Evolutionary conservation across 108 stramenopile species (phyloP).

Genomic region (Seminavis robusta): DNA sequence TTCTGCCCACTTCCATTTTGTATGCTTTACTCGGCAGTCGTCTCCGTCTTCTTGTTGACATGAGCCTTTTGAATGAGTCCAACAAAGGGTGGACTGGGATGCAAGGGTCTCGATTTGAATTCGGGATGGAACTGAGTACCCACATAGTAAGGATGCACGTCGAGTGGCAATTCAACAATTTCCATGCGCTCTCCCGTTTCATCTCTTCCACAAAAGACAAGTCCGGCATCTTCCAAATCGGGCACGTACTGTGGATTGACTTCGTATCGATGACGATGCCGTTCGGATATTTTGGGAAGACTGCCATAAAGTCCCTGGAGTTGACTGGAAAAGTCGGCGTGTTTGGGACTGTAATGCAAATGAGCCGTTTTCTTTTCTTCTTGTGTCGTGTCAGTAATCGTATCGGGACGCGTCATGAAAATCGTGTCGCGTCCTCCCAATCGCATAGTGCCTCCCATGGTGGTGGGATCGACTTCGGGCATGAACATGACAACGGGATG

Average conservation of each 20-base stretch:
- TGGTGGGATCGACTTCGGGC: constrained; percentile 96
- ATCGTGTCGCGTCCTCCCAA: constrained; percentile 91
- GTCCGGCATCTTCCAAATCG: constrained; percentile 83
- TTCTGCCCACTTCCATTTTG: too few relatives aligned
- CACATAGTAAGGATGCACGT: constrained; percentile 93
- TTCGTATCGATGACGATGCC: constrained; percentile 99
- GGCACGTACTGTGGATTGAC: constrained; percentile 97
- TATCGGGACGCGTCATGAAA: too few relatives aligned
- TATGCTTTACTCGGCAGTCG: too few relatives aligned
- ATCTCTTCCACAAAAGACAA: constrained; percentile 94
- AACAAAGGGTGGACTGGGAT: constrained; percentile 95
- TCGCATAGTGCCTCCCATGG: constrained; percentile 99
- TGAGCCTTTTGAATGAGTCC: too few relatives aligned
- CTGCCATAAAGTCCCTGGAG: constrained; percentile 84
- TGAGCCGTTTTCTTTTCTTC: too few relatives aligned
- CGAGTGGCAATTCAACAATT: constrained; percentile 90
- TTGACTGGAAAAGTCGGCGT: constrained; percentile 22
- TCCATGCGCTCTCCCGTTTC: constrained; percentile 96
- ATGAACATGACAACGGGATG: constrained; percentile 96
- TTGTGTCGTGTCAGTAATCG: too few relatives aligned
- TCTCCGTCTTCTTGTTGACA: too few relatives aligned
- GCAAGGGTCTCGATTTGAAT: constrained; percentile 93
- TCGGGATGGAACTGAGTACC: constrained; percentile 99
- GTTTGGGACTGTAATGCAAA: background rate
- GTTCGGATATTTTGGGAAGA: constrained; percentile 71